Evolutionary conservation across 208 protist species (phyloP), one percentile per base, ranked within the genome.

Genomic region (Acanthamoeba sp.): DNA sequence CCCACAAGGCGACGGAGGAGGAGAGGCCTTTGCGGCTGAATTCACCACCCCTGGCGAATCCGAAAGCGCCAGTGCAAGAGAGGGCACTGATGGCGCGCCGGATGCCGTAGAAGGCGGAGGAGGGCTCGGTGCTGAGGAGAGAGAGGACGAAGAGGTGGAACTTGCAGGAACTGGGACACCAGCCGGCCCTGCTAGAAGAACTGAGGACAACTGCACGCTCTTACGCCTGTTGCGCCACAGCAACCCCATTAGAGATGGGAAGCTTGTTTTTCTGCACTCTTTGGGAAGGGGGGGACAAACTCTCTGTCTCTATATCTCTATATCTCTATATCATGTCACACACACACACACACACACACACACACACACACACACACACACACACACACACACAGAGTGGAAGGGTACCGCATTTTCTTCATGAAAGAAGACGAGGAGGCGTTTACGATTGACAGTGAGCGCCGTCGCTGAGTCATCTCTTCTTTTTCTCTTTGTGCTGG

Each of bases 401-500:
- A 55, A 20, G 48, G 14, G 36, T 76, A 76, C 66, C 66, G 36
- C 66, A 76, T 76, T 29, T 76, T 76, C 29, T 76, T 34, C 36
- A 76, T 40, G 66, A 76, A 76, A 20, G 66, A 76, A 24, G 66
- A 42, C 12, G 66, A 76, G 10, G 66, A 76, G 7, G 66, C n/a
- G 66, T 76, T 76, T 6, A 36, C 66, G 66, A 76, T 24, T 9
- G 66, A 76, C 36, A 76, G 66, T 10, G 66, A 76, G 36, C 66
- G 66, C n/a, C 66, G 66, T 76, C 66, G 66, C 66, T 76, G 32
- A 10, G n/a, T 20, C 32, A 42, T 18, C 66, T 76, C 36, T 24
- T 76, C 66, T 38, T 42, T 76, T 7, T 76, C 66, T 38, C 40
- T 76, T 34, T 76, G 66, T 6, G n/a, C 66, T 76, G 66, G n/a